Base-by-base conservation (phyloP, 495 filamentous ascomycete genomes). In the Aspergillus ostianus region DNA sequence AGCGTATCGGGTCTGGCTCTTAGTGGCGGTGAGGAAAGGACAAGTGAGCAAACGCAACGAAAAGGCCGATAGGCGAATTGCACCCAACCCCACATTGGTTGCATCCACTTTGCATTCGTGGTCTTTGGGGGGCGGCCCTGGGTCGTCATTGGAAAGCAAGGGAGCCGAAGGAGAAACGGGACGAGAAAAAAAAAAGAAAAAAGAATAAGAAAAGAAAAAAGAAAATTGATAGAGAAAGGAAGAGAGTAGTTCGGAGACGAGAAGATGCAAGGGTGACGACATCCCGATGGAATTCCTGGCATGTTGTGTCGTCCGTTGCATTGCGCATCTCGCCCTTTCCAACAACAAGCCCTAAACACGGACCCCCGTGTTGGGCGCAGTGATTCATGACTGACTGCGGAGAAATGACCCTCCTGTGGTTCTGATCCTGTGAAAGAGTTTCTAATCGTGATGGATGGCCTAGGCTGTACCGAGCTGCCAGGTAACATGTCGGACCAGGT, bases 1-100 rank as follows among this genome's bases (percentile, higher is more conserved):
- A 64, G 36, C 48, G 54, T 32, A 41, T 44, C 52, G 23, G 29
- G 20, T 65, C 65, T 59, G 54, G 55, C 60, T 59, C 71, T 68
- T 67, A 73, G 71, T 75, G 74, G 74, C 74, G 74, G 74, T 77
- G 74, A 74, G 67, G 66, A 65, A 71, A 58, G 50, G 44, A 19
- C 53, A 45, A 51, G 56, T 55, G 49, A 67, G 53, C 61, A 41
- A 41, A 41, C 36, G 36, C 36, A 41, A 41, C 36, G 36, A 66
- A 69, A 69, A 56, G 69, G 64, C 65, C 56, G 67, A 66, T 68
- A 73, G 72, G 70, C 71, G 68, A 72, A 65, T 68, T 65, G 57
- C 36, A 64, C 61, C 51, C 57, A 74, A 74, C 74, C 72, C 74
- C 73, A 75, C 74, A 65, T 62, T 58, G 47, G 26, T 51, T 64